Conservation (phyloP, 1,284 basidiomycete species). For the Ustilago vetiveriae region DNA sequence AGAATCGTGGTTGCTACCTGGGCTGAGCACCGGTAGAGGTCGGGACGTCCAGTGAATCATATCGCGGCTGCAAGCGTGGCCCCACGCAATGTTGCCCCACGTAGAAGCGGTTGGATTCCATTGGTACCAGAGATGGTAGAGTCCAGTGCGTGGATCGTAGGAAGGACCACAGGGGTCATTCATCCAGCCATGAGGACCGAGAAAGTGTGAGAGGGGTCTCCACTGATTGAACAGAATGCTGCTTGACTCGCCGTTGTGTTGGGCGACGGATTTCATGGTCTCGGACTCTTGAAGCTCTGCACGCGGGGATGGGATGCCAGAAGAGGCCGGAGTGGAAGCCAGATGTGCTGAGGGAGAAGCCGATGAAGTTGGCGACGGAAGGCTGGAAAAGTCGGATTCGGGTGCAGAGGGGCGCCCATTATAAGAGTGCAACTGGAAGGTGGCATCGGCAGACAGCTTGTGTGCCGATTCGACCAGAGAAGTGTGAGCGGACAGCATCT, state of each 20-base stretch:
- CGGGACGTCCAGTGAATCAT: slow-evolving; percentile 52
- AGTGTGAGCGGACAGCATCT: neutral
- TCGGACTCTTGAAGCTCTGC: slow-evolving; percentile 16
- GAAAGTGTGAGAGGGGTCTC: slow-evolving; percentile 48
- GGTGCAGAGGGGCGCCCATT: slow-evolving; percentile 4
- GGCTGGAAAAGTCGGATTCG: slow-evolving; percentile 11
- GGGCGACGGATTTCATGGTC: slow-evolving; percentile 13
- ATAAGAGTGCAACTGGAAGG: neutral
- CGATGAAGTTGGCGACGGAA: slow-evolving; percentile 12
- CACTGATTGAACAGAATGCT: slow-evolving; percentile 33
- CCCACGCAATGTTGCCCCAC: slow-evolving; percentile 59
- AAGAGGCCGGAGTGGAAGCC: slow-evolving; percentile 24
- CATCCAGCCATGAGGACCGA: slow-evolving; percentile 57
- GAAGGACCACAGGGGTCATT: slow-evolving; percentile 55
- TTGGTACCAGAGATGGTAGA: slow-evolving; percentile 55
- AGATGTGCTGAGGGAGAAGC: slow-evolving; percentile 5
- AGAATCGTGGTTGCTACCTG: slow-evolving; percentile 40
- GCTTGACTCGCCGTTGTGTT: neutral
- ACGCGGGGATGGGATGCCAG: slow-evolving; percentile 14
- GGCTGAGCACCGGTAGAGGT: slow-evolving; percentile 28
- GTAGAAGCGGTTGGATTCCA: slow-evolving; percentile 53
- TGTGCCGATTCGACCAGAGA: neutral
- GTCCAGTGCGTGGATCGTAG: slow-evolving; percentile 39
- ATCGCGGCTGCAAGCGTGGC: slow-evolving; percentile 45
- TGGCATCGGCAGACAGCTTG: neutral